Base-by-base conservation (phyloP, 768 basidiomycete species). In the Dioszegia crocea region DNA sequence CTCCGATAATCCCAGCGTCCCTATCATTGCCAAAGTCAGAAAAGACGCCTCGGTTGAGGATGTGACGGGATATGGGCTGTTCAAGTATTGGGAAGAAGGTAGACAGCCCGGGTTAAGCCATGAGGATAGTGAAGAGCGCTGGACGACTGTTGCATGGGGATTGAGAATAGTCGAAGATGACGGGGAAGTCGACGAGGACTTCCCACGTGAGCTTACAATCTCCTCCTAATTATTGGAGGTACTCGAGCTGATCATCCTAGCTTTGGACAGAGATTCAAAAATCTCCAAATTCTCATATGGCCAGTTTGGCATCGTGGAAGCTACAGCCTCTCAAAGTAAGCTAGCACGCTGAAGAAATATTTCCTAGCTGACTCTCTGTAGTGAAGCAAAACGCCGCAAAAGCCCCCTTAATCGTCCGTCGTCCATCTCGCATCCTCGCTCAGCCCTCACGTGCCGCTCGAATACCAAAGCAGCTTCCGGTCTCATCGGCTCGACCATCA, bases 171-270 rank as follows among this genome's bases (percentile, higher is more conserved):
- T 91, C 0, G 96, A 99, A 68, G 89, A 92, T 44, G 93, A 98
- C 74, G 96, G 96, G 16, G 94, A 97, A 76, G 91, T 98, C 0
- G 96, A 99, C 73, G 96, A 97, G 74, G 96, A 99, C 79, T 98
- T 93, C 72, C 96, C 94, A 23, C 88, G 93, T 94, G 75, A 67
- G 89, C 81, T 43, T 3, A n/a, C n/a, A n/a, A n/a, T n/a, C n/a
- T 9, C 24, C 21, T 36, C 30, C 17, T 43, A 10, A 29, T 9
- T 0, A 6, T 26, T 16, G 2, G 1, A 4, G 23, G n/a, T 14
- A 40, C 9, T 39, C 36, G 31, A 46, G 33, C 46, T 63, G 49
- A 62, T 19, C 19, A 11, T 12, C 24, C n/a, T 64, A 94, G 94
- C 94, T 0, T 88, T 93, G 9, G 96, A 97, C 75, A 82, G 96